These are phyloP conservation scores for Phytophthora sp. DNA, from an alignment of 352 stramenopile genomes.

Conservation along the genomic window DNA sequence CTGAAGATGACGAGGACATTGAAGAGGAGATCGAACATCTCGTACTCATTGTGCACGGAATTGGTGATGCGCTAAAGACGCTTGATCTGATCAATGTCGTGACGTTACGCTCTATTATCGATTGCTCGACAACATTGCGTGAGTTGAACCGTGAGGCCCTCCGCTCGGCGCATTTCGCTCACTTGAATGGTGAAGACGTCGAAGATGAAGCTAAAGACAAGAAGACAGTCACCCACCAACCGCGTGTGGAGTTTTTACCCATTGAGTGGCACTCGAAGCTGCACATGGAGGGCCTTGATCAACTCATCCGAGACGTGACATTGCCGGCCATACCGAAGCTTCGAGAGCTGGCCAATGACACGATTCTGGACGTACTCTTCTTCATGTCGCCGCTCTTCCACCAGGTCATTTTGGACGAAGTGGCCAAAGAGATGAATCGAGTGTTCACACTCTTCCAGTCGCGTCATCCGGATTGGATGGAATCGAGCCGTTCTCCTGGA, in stretches of 20 bases:
- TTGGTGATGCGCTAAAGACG: constrained; percentile 89
- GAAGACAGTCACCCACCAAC: constrained; percentile 19
- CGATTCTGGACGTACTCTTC: constrained; percentile 91
- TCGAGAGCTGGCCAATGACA: constrained; percentile 93
- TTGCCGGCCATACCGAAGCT: constrained; percentile 91
- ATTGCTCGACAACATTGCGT: constrained; percentile 74
- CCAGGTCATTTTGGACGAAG: constrained; percentile 91
- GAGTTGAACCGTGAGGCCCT: constrained; percentile 72
- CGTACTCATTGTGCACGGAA: constrained; percentile 90
- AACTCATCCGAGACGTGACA: constrained; percentile 77
- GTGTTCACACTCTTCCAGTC: constrained; percentile 81
- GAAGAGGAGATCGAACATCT: constrained; percentile 85
- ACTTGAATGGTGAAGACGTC: constrained; percentile 37
- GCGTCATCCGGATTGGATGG: constrained; percentile 59
- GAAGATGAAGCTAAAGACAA: constrained; percentile 13
- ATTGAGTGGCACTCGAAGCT: constrained; percentile 91
- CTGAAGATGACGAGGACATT: constrained; percentile 74
- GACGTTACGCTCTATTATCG: constrained; percentile 82
- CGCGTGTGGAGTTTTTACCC: constrained; percentile 76
- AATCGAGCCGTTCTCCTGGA: constrained; percentile 9
- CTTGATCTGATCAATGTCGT: constrained; percentile 88
- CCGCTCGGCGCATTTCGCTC: constrained; percentile 71
- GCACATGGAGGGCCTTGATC: constrained; percentile 75
- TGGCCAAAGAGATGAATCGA: constrained; percentile 92
- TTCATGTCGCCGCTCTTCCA: constrained; percentile 94